Evolutionary conservation across 352 stramenopile genomes (phyloP).

Genomic region (Phytophthora hybrid): DNA sequence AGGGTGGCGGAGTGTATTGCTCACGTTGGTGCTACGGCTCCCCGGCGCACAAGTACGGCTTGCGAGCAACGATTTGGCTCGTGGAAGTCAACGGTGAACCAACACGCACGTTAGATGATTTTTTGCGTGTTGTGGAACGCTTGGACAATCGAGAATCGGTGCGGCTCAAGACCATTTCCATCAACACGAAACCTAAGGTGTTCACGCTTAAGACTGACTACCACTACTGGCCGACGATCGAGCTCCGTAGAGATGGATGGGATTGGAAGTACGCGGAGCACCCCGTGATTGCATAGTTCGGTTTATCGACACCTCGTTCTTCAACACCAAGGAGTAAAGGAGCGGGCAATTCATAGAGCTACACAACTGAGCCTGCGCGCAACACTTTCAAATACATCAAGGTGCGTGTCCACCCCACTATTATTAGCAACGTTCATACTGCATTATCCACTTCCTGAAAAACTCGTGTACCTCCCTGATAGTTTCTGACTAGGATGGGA

Average conservation of each 20-base stretch:
- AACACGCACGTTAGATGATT: slow-evolving; percentile 85
- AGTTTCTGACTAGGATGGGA: slow-evolving; percentile 13
- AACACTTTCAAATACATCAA: slow-evolving; percentile 17
- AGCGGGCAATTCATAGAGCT: slow-evolving; percentile 25
- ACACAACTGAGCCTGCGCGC: not conserved
- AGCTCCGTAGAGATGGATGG: slow-evolving; percentile 71
- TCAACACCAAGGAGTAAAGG: slow-evolving; percentile 6
- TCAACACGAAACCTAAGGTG: slow-evolving; percentile 91
- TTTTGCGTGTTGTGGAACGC: slow-evolving; percentile 84
- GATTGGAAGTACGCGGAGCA: slow-evolving; percentile 80
- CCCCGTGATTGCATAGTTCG: slow-evolving; percentile 11
- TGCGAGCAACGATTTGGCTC: slow-evolving; percentile 92
- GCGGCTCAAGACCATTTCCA: slow-evolving; percentile 90
- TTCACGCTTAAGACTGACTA: slow-evolving; percentile 93
- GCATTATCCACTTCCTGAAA: not conserved
- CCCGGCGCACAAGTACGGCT: slow-evolving; percentile 91
- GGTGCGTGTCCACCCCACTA: slow-evolving; percentile 12
- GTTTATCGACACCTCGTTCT: not conserved
- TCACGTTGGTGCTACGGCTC: slow-evolving; percentile 93
- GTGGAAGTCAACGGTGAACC: slow-evolving; percentile 90
- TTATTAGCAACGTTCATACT: slow-evolving; percentile 19
- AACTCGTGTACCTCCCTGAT: not conserved
- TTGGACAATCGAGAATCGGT: slow-evolving; percentile 86
- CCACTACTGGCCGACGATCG: slow-evolving; percentile 92
- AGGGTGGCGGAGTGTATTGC: slow-evolving; percentile 89